Evolutionary conservation across 2,329 filamentous ascomycete genomes (phyloP), one percentile per base, ranked within the genome.

Genomic region (Penicillium sp.): DNA sequence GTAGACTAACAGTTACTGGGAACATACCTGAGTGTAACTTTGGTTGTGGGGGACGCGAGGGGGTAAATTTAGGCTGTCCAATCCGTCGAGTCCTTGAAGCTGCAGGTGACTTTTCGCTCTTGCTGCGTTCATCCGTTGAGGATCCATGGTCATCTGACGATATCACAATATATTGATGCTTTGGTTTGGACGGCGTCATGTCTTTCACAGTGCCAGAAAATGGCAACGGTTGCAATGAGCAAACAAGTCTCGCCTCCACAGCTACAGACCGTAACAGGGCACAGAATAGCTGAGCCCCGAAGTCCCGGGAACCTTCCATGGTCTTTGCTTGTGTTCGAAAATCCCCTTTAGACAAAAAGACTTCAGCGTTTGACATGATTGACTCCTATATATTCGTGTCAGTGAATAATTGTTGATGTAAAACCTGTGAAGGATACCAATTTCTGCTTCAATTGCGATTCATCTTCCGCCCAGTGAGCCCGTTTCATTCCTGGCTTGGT

Each of bases 221-320:
- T 0, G 86, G 77, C 0, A 98, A 74, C 1, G 84, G 81, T 58
- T 98, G 93, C 3, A 98, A 72, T 4, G 93, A 98, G 67, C 89
- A 96, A 0, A 97, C 86, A 4, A 98, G 75, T 12, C 93, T 80
- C 5, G 87, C 77, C 55, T 88, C 82, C 6, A 97, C 81, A 3
- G 88, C 89, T n/a, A 79, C 81, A n/a, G 82, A 80, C 17, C 93
- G 83, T 4, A 98, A 75, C 29, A 97, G 69, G 3, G 90, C 86
- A 66, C 93, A 97, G 61, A 94, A 95, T 0, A 98, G 68, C 65
- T 97, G 90, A 2, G 88, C 87, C 0, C 90, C 93, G 9, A 94
- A 77, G 66, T 98, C 93, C 56, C 90, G 81, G 8, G 91, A 97
- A 0, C 91, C 94, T 56, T 82, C 75, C 17, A 95, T 69, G 5